These are phyloP conservation scores for Graphilbum fragrans DNA, from an alignment of 2,329 filamentous ascomycete species.

Conservation along the genomic window DNA sequence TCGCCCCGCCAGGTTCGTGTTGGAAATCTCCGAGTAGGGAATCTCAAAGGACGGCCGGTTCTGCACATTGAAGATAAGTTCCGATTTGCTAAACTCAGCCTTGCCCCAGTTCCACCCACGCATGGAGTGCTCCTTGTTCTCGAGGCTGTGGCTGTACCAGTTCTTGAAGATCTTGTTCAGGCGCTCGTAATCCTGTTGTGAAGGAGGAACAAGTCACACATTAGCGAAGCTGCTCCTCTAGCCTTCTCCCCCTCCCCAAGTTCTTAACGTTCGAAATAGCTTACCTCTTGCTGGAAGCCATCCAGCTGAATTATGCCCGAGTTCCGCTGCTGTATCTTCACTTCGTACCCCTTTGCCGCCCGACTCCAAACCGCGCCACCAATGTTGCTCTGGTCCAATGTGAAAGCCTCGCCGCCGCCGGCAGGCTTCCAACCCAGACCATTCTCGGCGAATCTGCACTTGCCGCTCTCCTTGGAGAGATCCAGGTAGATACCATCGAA, in stretches of 20 bases:
- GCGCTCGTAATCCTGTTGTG: slow-evolving; percentile 67
- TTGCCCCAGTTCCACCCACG: slow-evolving; percentile 99
- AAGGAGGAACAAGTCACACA: neutral
- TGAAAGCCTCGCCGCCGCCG: slow-evolving; percentile 82
- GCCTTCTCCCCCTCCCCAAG: neutral
- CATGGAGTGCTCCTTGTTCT: slow-evolving; percentile 86
- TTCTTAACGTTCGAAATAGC: slow-evolving; percentile 14
- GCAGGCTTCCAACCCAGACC: slow-evolving; percentile 93
- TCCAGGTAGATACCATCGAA: slow-evolving; percentile 98
- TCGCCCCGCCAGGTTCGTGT: slow-evolving; percentile 93
- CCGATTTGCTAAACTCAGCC: slow-evolving; percentile 88
- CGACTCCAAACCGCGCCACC: slow-evolving; percentile 86
- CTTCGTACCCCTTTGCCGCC: slow-evolving; percentile 81
- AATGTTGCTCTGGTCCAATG: slow-evolving; percentile 78
- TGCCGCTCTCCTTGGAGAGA: slow-evolving; percentile 81
- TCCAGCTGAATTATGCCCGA: slow-evolving; percentile 86
- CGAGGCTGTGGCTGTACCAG: slow-evolving; percentile 90
- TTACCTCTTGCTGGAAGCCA: slow-evolving; percentile 75
- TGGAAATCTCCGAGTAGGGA: slow-evolving; percentile 92
- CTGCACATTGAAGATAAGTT: slow-evolving; percentile 92
- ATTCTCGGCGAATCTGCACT: slow-evolving; percentile 88
- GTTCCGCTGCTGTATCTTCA: slow-evolving; percentile 79
- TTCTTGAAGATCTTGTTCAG: slow-evolving; percentile 90
- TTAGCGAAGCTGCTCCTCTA: neutral
- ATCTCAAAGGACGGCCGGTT: slow-evolving; percentile 95